A percentile compares a stretch with the other conserved stretches of the same genome.
These are phyloP conservation scores for Davidsoniella eucalypti DNA, from an alignment of 2,329 filamentous ascomycete species.

Conservation along the genomic window DNA sequence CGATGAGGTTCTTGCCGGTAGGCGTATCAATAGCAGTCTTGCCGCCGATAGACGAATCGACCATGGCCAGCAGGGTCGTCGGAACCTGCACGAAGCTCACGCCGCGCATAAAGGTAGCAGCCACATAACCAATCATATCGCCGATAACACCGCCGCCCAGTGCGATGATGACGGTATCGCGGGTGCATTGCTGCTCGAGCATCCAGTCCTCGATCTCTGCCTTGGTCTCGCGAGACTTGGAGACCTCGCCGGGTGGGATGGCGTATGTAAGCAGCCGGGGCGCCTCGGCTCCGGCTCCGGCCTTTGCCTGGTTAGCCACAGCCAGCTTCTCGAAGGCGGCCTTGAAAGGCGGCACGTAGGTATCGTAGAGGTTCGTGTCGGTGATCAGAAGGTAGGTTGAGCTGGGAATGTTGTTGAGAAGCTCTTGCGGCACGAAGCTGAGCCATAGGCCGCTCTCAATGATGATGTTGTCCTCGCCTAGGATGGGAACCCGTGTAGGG, in stretches of 20 bases:
- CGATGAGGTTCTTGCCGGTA: conserved; percentile 88
- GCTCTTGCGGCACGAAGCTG: conserved; percentile 62
- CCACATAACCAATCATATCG: conserved; percentile 94
- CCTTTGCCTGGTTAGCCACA: conserved; percentile 13
- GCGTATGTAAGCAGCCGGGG: conserved; percentile 69
- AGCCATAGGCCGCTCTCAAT: conserved; percentile 86
- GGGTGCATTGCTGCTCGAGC: conserved; percentile 75
- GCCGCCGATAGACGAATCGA: conserved; percentile 93
- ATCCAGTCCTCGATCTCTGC: conserved; percentile 97
- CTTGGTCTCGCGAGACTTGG: conserved; percentile 86
- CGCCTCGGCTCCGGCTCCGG: conserved; percentile 20
- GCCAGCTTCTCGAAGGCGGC: conserved; percentile 20
- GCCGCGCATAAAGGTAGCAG: conserved; percentile 95
- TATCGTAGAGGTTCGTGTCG: conserved; percentile 73
- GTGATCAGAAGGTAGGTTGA: conserved; percentile 95
- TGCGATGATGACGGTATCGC: conserved; percentile 88
- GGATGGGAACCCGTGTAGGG: conserved; percentile 41
- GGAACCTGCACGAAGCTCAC: conserved; percentile 93
- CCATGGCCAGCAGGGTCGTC: conserved; percentile 89
- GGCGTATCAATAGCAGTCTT: conserved; percentile 98
- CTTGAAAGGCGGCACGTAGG: conserved; percentile 68
- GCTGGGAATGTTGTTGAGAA: conserved; percentile 59
- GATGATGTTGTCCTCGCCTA: conserved; percentile 80
- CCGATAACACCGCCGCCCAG: conserved; percentile 93
- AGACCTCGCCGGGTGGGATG: conserved; percentile 81